Conservation (phyloP, 2,329 filamentous ascomycete species). For the Clonostachys sp. region DNA sequence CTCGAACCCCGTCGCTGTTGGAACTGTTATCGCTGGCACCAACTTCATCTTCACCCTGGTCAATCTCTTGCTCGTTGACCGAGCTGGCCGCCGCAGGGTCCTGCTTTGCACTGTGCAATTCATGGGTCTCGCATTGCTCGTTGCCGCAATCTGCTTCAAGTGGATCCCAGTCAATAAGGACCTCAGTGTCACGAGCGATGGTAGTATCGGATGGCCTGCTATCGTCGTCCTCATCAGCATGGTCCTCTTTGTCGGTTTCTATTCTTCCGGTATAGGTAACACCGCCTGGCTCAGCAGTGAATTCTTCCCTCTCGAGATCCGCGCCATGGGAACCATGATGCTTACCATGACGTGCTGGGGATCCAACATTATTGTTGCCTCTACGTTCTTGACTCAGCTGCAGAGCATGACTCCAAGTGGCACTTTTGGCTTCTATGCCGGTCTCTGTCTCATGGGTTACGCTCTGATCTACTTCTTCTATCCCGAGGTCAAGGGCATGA, state of each 20-base stretch:
- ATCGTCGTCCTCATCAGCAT: not conserved
- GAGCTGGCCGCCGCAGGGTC: not conserved
- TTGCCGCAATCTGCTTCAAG: not conserved
- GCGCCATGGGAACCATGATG: slow-evolving; percentile 38
- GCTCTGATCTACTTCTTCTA: slow-evolving; percentile 38
- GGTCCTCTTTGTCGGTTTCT: slow-evolving; percentile 13
- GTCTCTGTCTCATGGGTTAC: not conserved
- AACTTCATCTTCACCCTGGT: not conserved
- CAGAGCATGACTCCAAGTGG: not conserved
- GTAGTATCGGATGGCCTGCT: slow-evolving; percentile 8
- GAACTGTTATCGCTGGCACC: not conserved
- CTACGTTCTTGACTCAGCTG: not conserved
- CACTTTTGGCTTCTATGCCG: not conserved
- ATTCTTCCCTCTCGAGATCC: slow-evolving; percentile 27
- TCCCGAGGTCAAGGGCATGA: slow-evolving; percentile 45
- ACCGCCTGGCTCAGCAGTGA: slow-evolving; percentile 14
- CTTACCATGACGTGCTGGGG: slow-evolving; percentile 36
- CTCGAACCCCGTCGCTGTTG: slow-evolving; percentile 27
- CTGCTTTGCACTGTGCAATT: not conserved
- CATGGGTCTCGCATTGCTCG: not conserved
- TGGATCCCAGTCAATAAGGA: not conserved
- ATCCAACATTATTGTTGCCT: slow-evolving; percentile 19
- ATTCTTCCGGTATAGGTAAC: slow-evolving; percentile 11
- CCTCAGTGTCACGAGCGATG: slow-evolving; percentile 23
- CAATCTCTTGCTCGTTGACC: not conserved